phyloP scores from a whole-genome alignment of 768 basidiomycete species.

The Suillus lakei region DNA sequence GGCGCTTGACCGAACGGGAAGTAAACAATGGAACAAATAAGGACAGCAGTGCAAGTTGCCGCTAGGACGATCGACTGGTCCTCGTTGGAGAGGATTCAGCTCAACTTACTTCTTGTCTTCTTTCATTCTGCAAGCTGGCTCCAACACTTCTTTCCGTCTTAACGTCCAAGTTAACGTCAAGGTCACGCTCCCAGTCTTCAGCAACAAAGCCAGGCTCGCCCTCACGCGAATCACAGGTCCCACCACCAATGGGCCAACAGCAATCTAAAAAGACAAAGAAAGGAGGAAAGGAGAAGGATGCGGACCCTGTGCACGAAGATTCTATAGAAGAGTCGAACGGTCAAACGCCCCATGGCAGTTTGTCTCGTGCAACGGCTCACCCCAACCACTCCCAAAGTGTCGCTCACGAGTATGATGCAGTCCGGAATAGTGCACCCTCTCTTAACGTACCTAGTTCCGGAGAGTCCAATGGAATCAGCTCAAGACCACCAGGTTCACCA shows the following conservation, averaged over 20 bases:
- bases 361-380: constrained; percentile 50
- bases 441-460: constrained; percentile 40
- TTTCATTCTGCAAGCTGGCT: constrained; percentile 65
- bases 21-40: constrained; percentile 42
- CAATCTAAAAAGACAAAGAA: constrained; percentile 84
- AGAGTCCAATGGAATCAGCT: constrained; percentile 45
- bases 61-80: constrained; percentile 26
- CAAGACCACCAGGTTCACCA: constrained; percentile 37
- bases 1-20: constrained; percentile 6
- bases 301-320: constrained; percentile 49
- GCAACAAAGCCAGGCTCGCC: constrained; percentile 66
- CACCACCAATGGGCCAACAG: constrained; percentile 79
- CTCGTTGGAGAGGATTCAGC: constrained; percentile 28
- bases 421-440: constrained; percentile 35
- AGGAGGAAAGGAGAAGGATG: constrained; percentile 67
- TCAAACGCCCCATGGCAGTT: constrained; percentile 42
- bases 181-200: constrained; percentile 75
- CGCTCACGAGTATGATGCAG: constrained; percentile 38
- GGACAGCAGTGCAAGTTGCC: constrained; percentile 23
- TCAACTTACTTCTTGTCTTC: constrained; percentile 6
- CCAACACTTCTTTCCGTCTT: constrained; percentile 81
- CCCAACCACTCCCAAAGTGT: constrained; percentile 46
- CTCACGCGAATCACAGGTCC: constrained; percentile 38
- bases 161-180: constrained; percentile 65
- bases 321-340: constrained; percentile 45